Evolutionary conservation across 2,329 filamentous ascomycete genomes (phyloP), one percentile per base, ranked within the genome.

Genomic region (Canariomyces notabilis): DNA sequence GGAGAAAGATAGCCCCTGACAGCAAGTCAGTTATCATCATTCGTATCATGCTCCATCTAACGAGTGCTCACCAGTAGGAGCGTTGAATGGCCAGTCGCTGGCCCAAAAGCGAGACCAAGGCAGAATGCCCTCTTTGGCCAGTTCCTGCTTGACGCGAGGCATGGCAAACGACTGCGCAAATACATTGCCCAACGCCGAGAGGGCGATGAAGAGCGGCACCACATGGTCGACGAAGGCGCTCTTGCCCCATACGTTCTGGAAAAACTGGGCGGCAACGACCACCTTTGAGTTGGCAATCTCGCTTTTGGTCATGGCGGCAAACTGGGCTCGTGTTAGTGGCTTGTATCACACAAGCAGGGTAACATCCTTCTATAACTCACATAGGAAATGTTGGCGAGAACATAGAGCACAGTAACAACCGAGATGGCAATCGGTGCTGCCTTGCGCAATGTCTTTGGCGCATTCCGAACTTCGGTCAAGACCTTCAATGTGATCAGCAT

Each of bases 341-440:
- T 15, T 11, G 16, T 14, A 14, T 7, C 2, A 23, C 16, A 8
- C 15, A 7, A 29, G 9, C 11, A 18, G 20, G 2, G 8, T 3
- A 20, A 9, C 8, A 9, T 8, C 34, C 21, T 44, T 34, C n/a
- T n/a, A n/a, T n/a, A n/a, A 48, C 60, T 58, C 48, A 67, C 62
- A 42, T 66, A 67, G 5, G 63, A 61, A 29, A 66, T 57, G 32
- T 67, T 67, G 21, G 64, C 63, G 33, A 68, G 52, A 9, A 68
- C 49, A 48, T 67, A 68, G 4, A 68, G 54, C 20, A 66, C 33
- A 19, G 64, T 66, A 33, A 66, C 60, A 3, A 52, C 49, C 7
- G 55, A 53, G 14, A 66, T 57, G 4, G 65, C 63, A 14, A 64
- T 51, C 19, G 64, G 62, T 15, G 65, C 62, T 14, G 64, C 65